These are phyloP conservation scores for Yamadazyma kitorensis DNA, from an alignment of 805 yeast species.

Conservation along the genomic window DNA sequence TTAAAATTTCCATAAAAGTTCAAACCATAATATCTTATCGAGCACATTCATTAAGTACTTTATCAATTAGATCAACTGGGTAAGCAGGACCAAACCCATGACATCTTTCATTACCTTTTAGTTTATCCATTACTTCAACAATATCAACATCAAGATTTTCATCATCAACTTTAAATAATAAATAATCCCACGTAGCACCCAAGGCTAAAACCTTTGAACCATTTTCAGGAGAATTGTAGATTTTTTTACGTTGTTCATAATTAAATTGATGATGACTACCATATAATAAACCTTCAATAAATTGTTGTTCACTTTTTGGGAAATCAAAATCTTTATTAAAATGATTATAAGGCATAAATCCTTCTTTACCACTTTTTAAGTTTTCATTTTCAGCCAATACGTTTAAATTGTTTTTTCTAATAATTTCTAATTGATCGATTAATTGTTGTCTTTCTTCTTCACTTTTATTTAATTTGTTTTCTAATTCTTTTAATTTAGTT, in stretches of 20 bases:
- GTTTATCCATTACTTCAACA: conserved; percentile 50
- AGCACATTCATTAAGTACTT: conserved; percentile 24
- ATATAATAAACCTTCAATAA: conserved; percentile 26
- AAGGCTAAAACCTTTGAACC: conserved; percentile 59
- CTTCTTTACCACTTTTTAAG: conserved; percentile 24
- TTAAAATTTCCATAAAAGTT: too few species aligned
- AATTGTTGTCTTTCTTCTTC: conserved; percentile 53
- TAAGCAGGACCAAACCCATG: conserved; percentile 80
- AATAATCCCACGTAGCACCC: conserved; percentile 82
- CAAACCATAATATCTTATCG: too few species aligned
- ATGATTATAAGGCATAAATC: neutral
- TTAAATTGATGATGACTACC: conserved; percentile 23
- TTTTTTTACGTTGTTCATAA: conserved; percentile 22
- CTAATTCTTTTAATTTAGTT: conserved; percentile 64
- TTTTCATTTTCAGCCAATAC: conserved; percentile 62
- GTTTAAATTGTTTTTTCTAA: conserved; percentile 53
- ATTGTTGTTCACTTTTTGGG: conserved; percentile 33
- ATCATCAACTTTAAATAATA: conserved; percentile 46
- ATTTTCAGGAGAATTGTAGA: conserved; percentile 34
- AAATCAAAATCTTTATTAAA: conserved; percentile 24
- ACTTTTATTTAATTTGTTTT: conserved; percentile 52
- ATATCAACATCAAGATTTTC: conserved; percentile 54
- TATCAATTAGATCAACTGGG: conserved; percentile 42
- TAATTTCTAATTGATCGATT: conserved; percentile 45
- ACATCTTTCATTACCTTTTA: conserved; percentile 70